Base-by-base conservation (phyloP, 345 rosid genomes). In the Linum usitatissimum region DNA sequence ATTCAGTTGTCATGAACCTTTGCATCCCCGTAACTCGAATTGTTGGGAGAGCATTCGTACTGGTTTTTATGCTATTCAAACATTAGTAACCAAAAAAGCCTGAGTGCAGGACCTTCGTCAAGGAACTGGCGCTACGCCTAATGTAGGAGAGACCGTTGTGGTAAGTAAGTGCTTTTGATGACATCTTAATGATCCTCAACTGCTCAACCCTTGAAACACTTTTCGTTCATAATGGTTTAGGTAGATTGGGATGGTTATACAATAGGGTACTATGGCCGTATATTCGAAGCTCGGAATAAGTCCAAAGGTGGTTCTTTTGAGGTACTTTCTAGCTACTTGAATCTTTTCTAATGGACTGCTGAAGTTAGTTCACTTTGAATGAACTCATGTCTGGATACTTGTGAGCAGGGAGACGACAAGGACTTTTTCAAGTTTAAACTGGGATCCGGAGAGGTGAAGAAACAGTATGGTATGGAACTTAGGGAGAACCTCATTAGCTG, bases 231-330 rank as follows among this genome's bases (percentile, higher is more conserved):
- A 65, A 45, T 30, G 18, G 63, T 65, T 70, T 64, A 91, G 98
- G 86, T 91, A 81, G 96, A 91, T 73, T 88, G 98, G 98, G 98
- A 86, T 57, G 98, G 96, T 31, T 91, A 85, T 80, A 86, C 98
- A 59, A 91, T 91, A 64, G 98, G 98, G 55, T 91, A 91, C 78
- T 88, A 91, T 73, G 98, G 98, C 59, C 98, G 98, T 66, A 91
- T 91, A 63, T 91, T 91, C 80, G 98, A 91, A 85, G 98, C 98
- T 74, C 90, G 98, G 71, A 91, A 91, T 78, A 91, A 84, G 79
- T 85, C 95, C 54, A 88, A 88, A 73, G 98, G 98, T 0, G 95
- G 98, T 71, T 88, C 96, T 39, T 92, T 92, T 83, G 91, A 79
- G 95, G 98, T 88, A 70, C 17, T 10, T 45, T 45, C 51, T 45